A percentile compares a stretch with the other conserved stretches of the same genome.
phyloP scores from a whole-genome alignment of 768 basidiomycete species.

The Cantharellus cinnabarinus region DNA sequence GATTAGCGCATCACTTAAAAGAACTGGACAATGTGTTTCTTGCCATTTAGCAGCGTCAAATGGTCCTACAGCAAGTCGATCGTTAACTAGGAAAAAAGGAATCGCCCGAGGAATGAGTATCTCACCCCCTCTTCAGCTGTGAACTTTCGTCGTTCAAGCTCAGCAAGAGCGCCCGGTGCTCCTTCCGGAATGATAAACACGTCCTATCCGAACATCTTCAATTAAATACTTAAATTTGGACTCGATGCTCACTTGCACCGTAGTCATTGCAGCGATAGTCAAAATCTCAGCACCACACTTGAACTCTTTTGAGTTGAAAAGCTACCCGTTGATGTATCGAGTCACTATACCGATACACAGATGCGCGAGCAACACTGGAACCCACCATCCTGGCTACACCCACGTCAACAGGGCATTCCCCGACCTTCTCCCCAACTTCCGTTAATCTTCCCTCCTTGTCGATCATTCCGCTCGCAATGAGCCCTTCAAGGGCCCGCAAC shows the following conservation, averaged over 20 bases:
- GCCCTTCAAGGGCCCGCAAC: conserved; percentile 64
- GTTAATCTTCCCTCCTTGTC: conserved; percentile 56
- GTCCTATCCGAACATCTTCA: conserved; percentile 30
- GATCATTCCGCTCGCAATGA: conserved; percentile 65
- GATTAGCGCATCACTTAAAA: not conserved
- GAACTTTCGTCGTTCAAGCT: conserved; percentile 86
- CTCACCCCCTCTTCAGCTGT: conserved; percentile 92
- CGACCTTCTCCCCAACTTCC: conserved; percentile 60
- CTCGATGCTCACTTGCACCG: conserved; percentile 43
- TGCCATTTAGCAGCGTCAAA: conserved; percentile 81
- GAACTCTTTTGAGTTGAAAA: conserved; percentile 70
- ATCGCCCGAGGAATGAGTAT: conserved; percentile 4
- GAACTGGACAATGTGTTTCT: conserved; percentile 6
- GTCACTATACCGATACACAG: not conserved
- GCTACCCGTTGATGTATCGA: conserved; percentile 22
- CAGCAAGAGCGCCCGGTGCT: conserved; percentile 63
- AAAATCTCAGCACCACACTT: conserved; percentile 89
- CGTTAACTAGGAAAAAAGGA: conserved; percentile 4
- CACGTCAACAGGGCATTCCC: conserved; percentile 87
- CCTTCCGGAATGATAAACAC: conserved; percentile 80
- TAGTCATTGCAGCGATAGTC: conserved; percentile 89
- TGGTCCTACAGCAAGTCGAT: conserved; percentile 45
- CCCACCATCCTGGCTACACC: conserved; percentile 84
- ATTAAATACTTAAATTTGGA: not conserved
- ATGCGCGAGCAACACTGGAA: conserved; percentile 1